Evolutionary conservation across 208 protist genomes (phyloP).

Genomic region (Porcisia hertigi): DNA sequence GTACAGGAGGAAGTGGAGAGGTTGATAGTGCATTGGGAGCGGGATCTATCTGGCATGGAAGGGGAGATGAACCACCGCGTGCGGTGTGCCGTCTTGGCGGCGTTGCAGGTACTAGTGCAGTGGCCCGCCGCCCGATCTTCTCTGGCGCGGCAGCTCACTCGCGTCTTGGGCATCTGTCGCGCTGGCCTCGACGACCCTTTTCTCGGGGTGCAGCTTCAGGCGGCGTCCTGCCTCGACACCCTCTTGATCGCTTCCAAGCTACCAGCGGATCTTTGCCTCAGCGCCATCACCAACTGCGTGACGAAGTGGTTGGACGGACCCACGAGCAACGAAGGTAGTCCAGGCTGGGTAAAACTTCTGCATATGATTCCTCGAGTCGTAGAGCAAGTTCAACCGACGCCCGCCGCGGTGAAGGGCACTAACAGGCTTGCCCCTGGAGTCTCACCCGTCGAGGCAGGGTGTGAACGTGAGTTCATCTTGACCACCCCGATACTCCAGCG

Average conservation of each 20-base stretch:
- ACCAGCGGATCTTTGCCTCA: constrained; percentile 42
- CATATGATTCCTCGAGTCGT: constrained; percentile 47
- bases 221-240: constrained; percentile 35
- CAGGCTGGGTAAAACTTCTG: constrained; percentile 64
- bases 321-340: constrained; percentile 30
- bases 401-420: neutral
- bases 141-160: constrained; percentile 39
- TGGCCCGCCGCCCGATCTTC: constrained; percentile 13
- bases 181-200: constrained; percentile 80
- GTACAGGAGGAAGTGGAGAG: constrained; percentile 16
- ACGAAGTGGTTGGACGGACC: constrained; percentile 50
- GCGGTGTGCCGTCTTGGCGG: constrained; percentile 34
- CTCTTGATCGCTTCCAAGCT: constrained; percentile 21
- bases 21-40: constrained; percentile 35
- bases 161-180: constrained; percentile 44
- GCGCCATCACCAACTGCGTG: constrained; percentile 45
- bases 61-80: constrained; percentile 44
- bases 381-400: constrained; percentile 13
- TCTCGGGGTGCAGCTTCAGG: constrained; percentile 65
- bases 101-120: constrained; percentile 36
- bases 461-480: constrained; percentile 9
- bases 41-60: constrained; percentile 15
- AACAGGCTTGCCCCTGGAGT: neutral
- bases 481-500: constrained; percentile 44
- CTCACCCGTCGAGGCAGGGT: neutral